These are phyloP conservation scores for Elasticomyces elasticus DNA, from an alignment of 495 filamentous ascomycete species.

Conservation along the genomic window DNA sequence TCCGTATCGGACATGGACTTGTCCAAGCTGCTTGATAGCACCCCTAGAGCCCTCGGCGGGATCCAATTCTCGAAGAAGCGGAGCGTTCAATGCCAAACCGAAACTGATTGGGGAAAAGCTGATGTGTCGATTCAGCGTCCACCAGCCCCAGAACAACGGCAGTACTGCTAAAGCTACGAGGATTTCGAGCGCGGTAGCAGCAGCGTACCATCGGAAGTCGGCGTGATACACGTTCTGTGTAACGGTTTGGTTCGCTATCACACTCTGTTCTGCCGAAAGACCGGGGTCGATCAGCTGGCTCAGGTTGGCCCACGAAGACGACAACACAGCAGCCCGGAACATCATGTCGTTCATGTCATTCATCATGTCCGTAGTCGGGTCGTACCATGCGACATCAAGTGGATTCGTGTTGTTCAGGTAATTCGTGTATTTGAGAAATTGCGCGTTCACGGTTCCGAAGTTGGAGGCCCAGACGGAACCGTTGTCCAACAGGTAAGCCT, in stretches of 20 bases:
- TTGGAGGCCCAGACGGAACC: not conserved
- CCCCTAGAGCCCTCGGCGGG: no score
- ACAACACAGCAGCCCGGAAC: not conserved
- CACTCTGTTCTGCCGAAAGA: not conserved
- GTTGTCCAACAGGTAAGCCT: no score
- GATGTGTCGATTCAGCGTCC: not conserved
- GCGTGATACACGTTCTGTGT: not conserved
- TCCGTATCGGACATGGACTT: no score
- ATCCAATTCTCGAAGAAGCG: no score
- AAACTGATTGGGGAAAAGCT: no score
- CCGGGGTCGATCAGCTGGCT: not conserved
- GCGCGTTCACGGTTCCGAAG: not conserved
- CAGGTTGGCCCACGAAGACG: not conserved
- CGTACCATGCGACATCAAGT: no score
- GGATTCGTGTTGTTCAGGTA: no score
- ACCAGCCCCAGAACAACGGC: not conserved
- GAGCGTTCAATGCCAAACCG: no score
- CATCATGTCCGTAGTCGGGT: not conserved
- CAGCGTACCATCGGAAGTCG: not conserved
- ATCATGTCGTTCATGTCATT: not conserved
- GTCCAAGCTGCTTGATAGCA: no score
- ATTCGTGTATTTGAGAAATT: not conserved
- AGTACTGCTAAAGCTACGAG: not conserved
- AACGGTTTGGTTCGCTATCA: not conserved
- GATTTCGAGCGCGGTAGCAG: not conserved